Conservation (phyloP, 257 asterid species). For the Pogostemon cablin region DNA sequence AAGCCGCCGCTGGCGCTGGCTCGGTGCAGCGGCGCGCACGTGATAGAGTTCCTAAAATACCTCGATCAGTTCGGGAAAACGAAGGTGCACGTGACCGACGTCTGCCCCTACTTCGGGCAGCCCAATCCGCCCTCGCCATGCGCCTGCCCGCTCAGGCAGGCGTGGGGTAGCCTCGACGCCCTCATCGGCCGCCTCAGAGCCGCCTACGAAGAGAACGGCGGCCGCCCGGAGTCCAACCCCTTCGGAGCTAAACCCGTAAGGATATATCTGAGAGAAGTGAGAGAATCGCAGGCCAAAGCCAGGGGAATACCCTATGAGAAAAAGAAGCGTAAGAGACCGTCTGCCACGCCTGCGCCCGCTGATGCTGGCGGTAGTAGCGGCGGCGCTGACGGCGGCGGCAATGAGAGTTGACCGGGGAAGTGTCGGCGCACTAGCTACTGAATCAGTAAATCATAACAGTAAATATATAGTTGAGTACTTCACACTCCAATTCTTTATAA, state of each 20-base stretch:
- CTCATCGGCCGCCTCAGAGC: constrained; percentile 56
- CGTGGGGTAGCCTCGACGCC: constrained; percentile 58
- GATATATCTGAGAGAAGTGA: constrained; percentile 49
- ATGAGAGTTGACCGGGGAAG: constrained; percentile 32
- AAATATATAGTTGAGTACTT: constrained; percentile 15
- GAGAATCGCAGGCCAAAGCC: constrained; percentile 47
- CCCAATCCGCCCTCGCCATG: constrained; percentile 48
- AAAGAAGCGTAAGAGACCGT: constrained; percentile 47
- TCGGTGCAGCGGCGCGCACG: constrained; percentile 55
- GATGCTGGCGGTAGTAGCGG: not conserved
- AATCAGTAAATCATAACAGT: not conserved
- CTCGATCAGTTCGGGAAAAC: constrained; percentile 57
- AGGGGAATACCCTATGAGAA: constrained; percentile 52
- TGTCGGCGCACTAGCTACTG: not conserved
- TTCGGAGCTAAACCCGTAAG: constrained; percentile 51
- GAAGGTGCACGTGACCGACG: constrained; percentile 43
- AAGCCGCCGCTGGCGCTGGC: constrained; percentile 50
- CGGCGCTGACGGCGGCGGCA: constrained; percentile 18
- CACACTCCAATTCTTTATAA: constrained; percentile 26
- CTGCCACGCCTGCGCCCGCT: not conserved
- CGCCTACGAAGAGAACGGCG: constrained; percentile 54
- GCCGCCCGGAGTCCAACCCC: constrained; percentile 45
- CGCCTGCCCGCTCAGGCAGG: constrained; percentile 46
- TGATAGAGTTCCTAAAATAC: constrained; percentile 53
- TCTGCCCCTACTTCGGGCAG: constrained; percentile 53